These are phyloP conservation scores for Sonneratia caseolaris DNA, from an alignment of 345 rosid genomes.

Conservation along the genomic window DNA sequence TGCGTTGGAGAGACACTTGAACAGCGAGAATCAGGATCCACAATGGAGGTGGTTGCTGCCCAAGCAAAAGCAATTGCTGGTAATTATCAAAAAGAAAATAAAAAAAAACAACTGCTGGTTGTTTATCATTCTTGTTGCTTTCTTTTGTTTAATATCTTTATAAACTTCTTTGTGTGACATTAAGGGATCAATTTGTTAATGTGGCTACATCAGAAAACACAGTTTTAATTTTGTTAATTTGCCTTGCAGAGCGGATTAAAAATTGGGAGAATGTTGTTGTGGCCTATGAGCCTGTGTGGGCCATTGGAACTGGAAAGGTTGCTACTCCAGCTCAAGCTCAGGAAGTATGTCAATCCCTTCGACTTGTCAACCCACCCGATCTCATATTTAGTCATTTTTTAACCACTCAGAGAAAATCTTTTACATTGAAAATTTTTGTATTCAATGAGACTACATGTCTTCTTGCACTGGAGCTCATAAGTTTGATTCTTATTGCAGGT, in stretches of 20 bases:
- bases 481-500: conserved; percentile 33
- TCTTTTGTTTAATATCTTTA: too few relatives aligned
- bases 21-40: conserved; percentile 78
- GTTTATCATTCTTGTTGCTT: too few relatives aligned
- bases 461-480: background rate
- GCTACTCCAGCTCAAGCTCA: conserved; percentile 89
- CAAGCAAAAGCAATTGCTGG: conserved; percentile 94
- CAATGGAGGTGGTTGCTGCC: conserved; percentile 78
- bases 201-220: background rate
- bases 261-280: conserved; percentile 66
- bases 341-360: conserved; percentile 46
- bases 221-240: background rate
- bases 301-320: conserved; percentile 92
- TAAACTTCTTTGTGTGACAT: background rate
- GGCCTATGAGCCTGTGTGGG: conserved; percentile 96
- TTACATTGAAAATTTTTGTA: too few relatives aligned
- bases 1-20: conserved; percentile 93
- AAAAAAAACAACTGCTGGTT: background rate
- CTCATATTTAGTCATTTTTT: background rate
- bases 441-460: too few relatives aligned
- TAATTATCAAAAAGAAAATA: conserved; percentile 9
- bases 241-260: conserved; percentile 39
- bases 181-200: background rate
- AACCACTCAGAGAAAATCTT: background rate
- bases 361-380: background rate